Evolutionary conservation across 768 basidiomycete species (phyloP).

Genomic region (Boletus rubescentipes): DNA sequence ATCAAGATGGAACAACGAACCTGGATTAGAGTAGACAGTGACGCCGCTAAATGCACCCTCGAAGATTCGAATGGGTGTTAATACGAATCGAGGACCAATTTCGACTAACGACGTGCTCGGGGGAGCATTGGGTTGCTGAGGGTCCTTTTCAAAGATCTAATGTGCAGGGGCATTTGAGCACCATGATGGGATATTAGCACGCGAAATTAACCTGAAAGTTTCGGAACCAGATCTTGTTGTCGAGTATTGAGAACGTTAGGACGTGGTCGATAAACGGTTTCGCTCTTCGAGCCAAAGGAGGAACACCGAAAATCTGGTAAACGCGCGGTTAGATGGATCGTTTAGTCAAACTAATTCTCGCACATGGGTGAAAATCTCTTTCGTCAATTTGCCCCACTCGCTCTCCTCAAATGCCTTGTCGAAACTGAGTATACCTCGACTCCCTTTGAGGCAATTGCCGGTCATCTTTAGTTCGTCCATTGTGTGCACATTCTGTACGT

Average conservation of each 20-base stretch:
- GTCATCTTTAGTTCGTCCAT: conserved; percentile 99
- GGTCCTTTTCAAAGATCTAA: conserved; percentile 93
- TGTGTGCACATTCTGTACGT: conserved; percentile 97
- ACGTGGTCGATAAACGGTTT: conserved; percentile 99
- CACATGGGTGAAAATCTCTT: conserved; percentile 93
- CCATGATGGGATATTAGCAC: background rate
- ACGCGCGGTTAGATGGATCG: conserved; percentile 1
- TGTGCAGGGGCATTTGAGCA: background rate
- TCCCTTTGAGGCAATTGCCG: conserved; percentile 96
- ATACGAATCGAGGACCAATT: conserved; percentile 95
- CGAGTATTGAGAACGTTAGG: conserved; percentile 92
- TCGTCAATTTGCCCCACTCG: conserved; percentile 83
- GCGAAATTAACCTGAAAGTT: conserved; percentile 82
- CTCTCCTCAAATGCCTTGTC: conserved; percentile 87
- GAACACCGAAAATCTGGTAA: conserved; percentile 89
- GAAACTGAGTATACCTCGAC: conserved; percentile 88
- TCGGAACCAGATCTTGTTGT: conserved; percentile 98
- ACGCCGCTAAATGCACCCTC: conserved; percentile 96
- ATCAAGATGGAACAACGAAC: conserved; percentile 40
- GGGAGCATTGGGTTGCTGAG: conserved; percentile 80
- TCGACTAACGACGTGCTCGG: conserved; percentile 88
- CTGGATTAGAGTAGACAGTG: conserved; percentile 94
- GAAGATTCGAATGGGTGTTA: conserved; percentile 97
- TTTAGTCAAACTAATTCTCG: conserved; percentile 27
- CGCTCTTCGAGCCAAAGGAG: conserved; percentile 81